These are phyloP conservation scores for Populus davidiana DNA, from an alignment of 345 rosid species.

Conservation along the genomic window DNA sequence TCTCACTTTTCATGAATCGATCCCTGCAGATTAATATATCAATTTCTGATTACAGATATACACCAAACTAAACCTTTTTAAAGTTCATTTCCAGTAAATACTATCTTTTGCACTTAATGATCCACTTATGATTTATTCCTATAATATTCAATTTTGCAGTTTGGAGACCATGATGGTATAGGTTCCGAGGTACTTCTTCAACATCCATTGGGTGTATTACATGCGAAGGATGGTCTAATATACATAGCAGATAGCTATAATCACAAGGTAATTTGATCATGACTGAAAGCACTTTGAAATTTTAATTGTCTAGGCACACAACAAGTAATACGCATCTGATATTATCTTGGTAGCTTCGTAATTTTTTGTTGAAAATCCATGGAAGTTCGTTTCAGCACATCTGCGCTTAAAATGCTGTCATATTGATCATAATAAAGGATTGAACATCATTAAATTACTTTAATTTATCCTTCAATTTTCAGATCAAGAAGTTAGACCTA, in stretches of 20 bases:
- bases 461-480: conserved; percentile 18
- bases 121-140: neutral
- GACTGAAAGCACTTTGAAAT: neutral
- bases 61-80: neutral
- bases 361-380: neutral
- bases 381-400: neutral
- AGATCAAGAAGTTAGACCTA: conserved; percentile 90
- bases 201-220: conserved; percentile 85
- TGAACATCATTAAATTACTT: neutral
- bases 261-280: conserved; percentile 60
- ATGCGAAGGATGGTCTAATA: conserved; percentile 64
- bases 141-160: conserved; percentile 42
- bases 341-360: neutral
- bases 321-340: neutral
- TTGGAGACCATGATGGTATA: conserved; percentile 85
- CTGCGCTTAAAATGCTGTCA: no score
- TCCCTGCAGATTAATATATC: no score
- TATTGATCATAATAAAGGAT: neutral
- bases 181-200: conserved; percentile 92
- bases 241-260: conserved; percentile 90
- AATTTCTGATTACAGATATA: neutral
- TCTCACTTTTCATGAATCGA: no score
- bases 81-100: neutral
- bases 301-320: neutral
- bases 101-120: neutral